Evolutionary conservation across 1,284 basidiomycete genomes (phyloP).

Genomic region (Cerrena zonata): DNA sequence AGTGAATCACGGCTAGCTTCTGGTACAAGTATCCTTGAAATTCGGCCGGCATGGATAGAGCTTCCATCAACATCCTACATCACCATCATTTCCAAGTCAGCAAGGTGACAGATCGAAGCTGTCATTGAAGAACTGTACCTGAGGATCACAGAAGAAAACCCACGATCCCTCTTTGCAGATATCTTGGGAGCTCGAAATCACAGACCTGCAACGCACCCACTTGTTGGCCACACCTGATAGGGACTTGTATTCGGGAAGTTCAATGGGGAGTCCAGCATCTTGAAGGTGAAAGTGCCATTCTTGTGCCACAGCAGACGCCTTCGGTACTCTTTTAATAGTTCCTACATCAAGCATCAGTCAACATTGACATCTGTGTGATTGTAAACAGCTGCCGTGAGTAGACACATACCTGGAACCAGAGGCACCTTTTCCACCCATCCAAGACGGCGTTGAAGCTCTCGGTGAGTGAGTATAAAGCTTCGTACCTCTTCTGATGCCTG

Average conservation of each 20-base stretch:
- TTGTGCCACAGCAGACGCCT: too few relatives aligned
- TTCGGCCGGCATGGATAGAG: too few relatives aligned
- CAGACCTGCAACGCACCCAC: conserved; percentile 2
- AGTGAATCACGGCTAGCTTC: neutral
- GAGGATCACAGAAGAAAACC: conserved; percentile 12
- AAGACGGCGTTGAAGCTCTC: conserved; percentile 14
- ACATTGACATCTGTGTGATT: too few relatives aligned
- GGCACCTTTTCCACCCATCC: conserved; percentile 13
- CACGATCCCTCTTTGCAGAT: conserved; percentile 14
- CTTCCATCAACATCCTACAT: too few relatives aligned
- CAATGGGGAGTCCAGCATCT: neutral
- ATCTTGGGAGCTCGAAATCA: conserved; percentile 13
- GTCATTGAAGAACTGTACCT: too few relatives aligned
- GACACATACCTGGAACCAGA: neutral
- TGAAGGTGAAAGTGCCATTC: neutral
- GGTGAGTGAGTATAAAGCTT: conserved; percentile 8
- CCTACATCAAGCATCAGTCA: too few relatives aligned
- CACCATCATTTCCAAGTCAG: too few relatives aligned
- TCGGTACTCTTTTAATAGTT: too few relatives aligned
- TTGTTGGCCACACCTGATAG: neutral
- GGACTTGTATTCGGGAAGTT: neutral
- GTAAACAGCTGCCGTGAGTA: too few relatives aligned
- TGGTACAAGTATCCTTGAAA: neutral
- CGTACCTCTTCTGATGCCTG: conserved; percentile 11
- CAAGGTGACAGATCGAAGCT: too few relatives aligned